These are phyloP conservation scores for Uncinocarpus reesii DNA, from an alignment of 2,329 filamentous ascomycete species.

Conservation along the genomic window DNA sequence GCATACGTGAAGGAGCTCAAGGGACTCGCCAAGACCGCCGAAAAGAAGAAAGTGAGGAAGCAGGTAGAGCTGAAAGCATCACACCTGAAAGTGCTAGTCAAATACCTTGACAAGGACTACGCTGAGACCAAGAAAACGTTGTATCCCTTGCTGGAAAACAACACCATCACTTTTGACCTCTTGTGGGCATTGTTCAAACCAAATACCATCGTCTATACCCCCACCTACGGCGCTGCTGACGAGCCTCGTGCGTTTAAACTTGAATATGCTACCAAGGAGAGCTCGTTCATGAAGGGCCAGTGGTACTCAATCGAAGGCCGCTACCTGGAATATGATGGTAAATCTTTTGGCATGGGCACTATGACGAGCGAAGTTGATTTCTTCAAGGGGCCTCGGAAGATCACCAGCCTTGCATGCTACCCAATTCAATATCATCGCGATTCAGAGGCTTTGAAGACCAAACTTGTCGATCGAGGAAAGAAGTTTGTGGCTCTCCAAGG, in stretches of 20 bases:
- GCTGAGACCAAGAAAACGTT: constrained; percentile 66
- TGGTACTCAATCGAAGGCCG: constrained; percentile 64
- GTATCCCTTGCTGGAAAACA: constrained; percentile 67
- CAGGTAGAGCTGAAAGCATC: constrained; percentile 31
- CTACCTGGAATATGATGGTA: constrained; percentile 83
- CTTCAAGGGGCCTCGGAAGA: constrained; percentile 74
- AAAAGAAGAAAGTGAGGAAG: constrained; percentile 35
- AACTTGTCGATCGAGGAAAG: constrained; percentile 70
- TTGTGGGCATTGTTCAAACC: constrained; percentile 86
- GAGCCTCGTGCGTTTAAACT: constrained; percentile 76
- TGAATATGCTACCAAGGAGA: constrained; percentile 61
- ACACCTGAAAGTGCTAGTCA: constrained; percentile 59
- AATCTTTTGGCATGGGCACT: constrained; percentile 66
- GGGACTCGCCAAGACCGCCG: constrained; percentile 50
- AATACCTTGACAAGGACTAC: constrained; percentile 74
- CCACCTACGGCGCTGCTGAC: constrained; percentile 65
- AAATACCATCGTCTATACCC: constrained; percentile 65
- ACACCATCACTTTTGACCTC: constrained; percentile 78
- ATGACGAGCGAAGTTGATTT: constrained; percentile 58
- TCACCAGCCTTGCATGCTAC: constrained; percentile 65
- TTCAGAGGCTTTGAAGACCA: constrained; percentile 51
- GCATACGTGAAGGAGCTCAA: constrained; percentile 54
- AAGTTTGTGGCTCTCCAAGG: constrained; percentile 73
- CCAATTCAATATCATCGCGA: constrained; percentile 73
- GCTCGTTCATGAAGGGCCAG: constrained; percentile 57